phyloP scores from a whole-genome alignment of 306 rosid species.

The Gleditsia sinensis region DNA sequence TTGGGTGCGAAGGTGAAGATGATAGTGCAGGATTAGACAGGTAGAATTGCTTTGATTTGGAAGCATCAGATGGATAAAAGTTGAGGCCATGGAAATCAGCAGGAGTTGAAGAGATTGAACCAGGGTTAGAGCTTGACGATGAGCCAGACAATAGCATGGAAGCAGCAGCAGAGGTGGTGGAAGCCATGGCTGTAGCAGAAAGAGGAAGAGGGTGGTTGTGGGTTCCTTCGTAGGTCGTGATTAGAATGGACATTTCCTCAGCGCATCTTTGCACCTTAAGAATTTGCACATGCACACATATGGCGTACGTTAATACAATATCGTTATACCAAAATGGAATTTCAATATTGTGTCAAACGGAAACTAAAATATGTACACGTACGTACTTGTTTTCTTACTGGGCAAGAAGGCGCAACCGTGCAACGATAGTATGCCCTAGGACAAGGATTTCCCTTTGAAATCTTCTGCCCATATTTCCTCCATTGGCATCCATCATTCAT shows the following conservation, averaged over 20 bases:
- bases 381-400: slow-evolving; percentile 83
- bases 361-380: background rate
- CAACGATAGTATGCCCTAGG: slow-evolving; percentile 99
- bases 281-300: background rate
- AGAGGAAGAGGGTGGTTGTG: slow-evolving; percentile 91
- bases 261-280: slow-evolving; percentile 89
- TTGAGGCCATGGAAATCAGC: slow-evolving; percentile 60
- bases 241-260: slow-evolving; percentile 78
- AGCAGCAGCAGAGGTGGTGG: slow-evolving; percentile 93
- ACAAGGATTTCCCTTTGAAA: slow-evolving; percentile 94
- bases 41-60: slow-evolving; percentile 62
- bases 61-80: slow-evolving; percentile 52
- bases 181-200: slow-evolving; percentile 93
- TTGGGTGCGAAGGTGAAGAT: slow-evolving; percentile 69
- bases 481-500: slow-evolving; percentile 98
- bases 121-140: slow-evolving; percentile 43
- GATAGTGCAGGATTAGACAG: slow-evolving; percentile 57
- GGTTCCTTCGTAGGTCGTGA: slow-evolving; percentile 90
- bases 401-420: slow-evolving; percentile 82
- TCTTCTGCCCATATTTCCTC: slow-evolving; percentile 98
- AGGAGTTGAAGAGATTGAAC: background rate
- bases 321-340: background rate
- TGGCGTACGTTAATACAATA: background rate
- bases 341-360: background rate
- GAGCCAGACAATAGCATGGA: slow-evolving; percentile 86